phyloP scores from a whole-genome alignment of 768 basidiomycete genomes.

The Lactarius sanguifluus region DNA sequence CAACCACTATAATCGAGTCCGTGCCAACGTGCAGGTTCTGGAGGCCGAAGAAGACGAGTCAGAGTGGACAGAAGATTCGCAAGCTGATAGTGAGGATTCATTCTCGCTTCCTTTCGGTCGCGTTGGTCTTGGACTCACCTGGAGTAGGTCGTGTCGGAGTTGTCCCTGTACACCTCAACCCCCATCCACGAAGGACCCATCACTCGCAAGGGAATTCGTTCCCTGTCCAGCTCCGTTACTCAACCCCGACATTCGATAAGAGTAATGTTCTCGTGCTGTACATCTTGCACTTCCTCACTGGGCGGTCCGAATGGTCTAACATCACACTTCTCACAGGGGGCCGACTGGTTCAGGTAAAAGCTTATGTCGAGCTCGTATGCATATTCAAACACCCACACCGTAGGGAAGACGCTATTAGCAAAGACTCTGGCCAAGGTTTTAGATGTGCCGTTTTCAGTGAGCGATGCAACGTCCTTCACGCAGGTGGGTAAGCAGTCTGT shows the following conservation, averaged over 20 bases:
- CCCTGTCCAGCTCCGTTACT: constrained; percentile 44
- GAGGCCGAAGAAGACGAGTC: constrained; percentile 40
- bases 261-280: constrained; percentile 94
- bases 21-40: constrained; percentile 58
- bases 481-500: constrained; percentile 50
- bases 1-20: constrained; percentile 92
- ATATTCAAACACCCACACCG: constrained; percentile 17
- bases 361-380: constrained; percentile 6
- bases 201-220: constrained; percentile 15
- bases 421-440: constrained; percentile 87
- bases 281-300: constrained; percentile 34
- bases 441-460: constrained; percentile 92
- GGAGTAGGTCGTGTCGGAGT: constrained; percentile 34
- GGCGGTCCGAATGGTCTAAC: background rate
- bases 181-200: constrained; percentile 44
- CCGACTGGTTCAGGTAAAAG: constrained; percentile 79
- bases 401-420: constrained; percentile 90
- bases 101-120: background rate
- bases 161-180: constrained; percentile 60
- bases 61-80: constrained; percentile 34
- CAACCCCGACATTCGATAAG: constrained; percentile 78
- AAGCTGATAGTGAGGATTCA: constrained; percentile 36
- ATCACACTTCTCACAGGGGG: constrained; percentile 46
- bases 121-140: background rate
- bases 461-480: constrained; percentile 93